Evolutionary conservation across 371 early-diverging fungal species (phyloP), one percentile per base, ranked within the genome.

Genomic region (Mucor mucedo): DNA sequence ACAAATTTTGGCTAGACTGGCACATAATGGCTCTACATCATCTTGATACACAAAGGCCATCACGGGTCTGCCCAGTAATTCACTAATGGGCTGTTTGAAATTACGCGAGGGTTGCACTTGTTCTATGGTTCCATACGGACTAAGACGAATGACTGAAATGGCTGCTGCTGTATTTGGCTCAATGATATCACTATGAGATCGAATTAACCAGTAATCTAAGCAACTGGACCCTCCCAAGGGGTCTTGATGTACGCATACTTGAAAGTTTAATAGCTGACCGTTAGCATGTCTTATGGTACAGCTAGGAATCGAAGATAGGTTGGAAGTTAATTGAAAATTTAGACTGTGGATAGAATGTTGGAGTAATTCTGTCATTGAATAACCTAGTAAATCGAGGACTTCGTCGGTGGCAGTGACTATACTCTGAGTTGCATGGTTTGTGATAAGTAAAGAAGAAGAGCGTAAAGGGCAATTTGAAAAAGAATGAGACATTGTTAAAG

Each of bases 331-430:
- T 47, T 69, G 39, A 5, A 69, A 16, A 11, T 55, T 29, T 10
- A 66, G 21, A 2, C 45, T 28, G 9, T 69, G 69, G 10, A 60
- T 45, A 3, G 71, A 62, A 14, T 66, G 50, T 1, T 55, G 63
- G 4, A 56, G 32, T 4, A 70, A 3, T n/a, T 70, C 71, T 32
- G 42, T 14, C 49, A 66, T 39, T 27, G 60, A 41, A 41, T 75
- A 73, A 21, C 75, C 75, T 16, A 75, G 53, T 13, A 69, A 55
- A 39, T 69, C 57, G 48, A 78, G 71, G 29, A 78, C 67, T 41
- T 78, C 71, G 39, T 78, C 78, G 1, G 78, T 74, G 2, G 73
- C 78, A 21, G 75, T 71, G n/a, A 78, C 68, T 44, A 78, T 78
- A n/a, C 65, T 60, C 27, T 67, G 68, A n/a, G 67, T 68, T 16